phyloP scores from a whole-genome alignment of 495 filamentous ascomycete genomes.

The Amniculicola lignicola region DNA sequence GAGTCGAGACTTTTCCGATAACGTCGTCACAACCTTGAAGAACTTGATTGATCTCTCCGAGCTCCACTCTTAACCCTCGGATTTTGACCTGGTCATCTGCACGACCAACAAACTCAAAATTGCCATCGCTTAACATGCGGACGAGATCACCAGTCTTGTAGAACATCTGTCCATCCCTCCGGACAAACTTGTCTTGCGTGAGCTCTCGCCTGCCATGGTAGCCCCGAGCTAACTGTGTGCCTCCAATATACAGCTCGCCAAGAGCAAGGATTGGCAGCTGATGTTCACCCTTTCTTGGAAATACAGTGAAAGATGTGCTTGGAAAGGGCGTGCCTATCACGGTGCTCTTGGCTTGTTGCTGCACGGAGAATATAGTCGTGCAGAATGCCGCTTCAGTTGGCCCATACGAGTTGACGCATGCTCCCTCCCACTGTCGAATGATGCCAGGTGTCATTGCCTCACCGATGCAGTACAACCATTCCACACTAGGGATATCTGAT shows the following conservation, averaged over 20 bases:
- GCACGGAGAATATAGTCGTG: constrained; percentile 27
- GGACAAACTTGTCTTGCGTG: constrained; percentile 24
- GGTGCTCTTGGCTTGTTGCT: constrained; percentile 12
- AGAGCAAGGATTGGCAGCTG: constrained; percentile 30
- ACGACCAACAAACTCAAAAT: constrained; percentile 35
- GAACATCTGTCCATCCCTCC: constrained; percentile 24
- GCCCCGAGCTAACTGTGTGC: constrained; percentile 30
- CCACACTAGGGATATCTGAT: constrained; percentile 36
- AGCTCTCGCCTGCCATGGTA: constrained; percentile 25
- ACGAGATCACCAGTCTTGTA: constrained; percentile 37
- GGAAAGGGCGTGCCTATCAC: constrained; percentile 35
- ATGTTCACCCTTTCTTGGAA: constrained; percentile 15
- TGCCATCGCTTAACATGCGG: constrained; percentile 33
- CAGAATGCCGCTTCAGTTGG: constrained; percentile 37
- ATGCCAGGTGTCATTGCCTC: constrained; percentile 30
- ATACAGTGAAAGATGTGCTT: constrained; percentile 30
- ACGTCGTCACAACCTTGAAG: constrained; percentile 17
- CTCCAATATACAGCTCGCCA: constrained; percentile 37
- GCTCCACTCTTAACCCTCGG: constrained; percentile 32
- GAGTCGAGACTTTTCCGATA: constrained; percentile 27
- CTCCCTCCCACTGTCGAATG: constrained; percentile 26
- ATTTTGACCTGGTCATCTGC: constrained; percentile 37
- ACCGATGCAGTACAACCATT: constrained; percentile 45
- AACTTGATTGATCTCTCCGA: constrained; percentile 36
- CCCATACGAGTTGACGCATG: constrained; percentile 37